Conservation (phyloP, 2,329 filamentous ascomycete species). For the Fusarium praegraminearum region DNA sequence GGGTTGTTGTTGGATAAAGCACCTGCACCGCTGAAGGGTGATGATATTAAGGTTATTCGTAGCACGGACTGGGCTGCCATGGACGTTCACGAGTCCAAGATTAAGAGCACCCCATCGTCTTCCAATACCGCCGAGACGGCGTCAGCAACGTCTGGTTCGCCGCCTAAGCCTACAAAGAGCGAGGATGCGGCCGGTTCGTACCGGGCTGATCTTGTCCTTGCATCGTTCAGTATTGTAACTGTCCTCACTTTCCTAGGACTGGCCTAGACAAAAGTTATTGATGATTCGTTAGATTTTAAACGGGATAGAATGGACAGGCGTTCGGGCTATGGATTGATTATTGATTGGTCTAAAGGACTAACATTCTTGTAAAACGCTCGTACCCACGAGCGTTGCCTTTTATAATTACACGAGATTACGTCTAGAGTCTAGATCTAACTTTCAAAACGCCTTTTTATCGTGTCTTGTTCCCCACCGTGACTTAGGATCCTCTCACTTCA, state of each 20-base stretch:
- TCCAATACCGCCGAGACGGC: constrained; percentile 14
- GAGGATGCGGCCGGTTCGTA: constrained; percentile 36
- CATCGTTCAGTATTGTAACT: constrained; percentile 41
- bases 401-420: constrained; percentile 47
- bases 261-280: constrained; percentile 29
- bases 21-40: constrained; percentile 59
- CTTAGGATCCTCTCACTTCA: constrained; percentile 55
- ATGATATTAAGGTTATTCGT: constrained; percentile 61
- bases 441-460: constrained; percentile 40
- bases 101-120: constrained; percentile 24
- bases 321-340: constrained; percentile 26
- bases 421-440: constrained; percentile 42
- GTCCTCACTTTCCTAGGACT: constrained; percentile 39
- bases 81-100: constrained; percentile 29
- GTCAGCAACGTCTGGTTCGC: constrained; percentile 7
- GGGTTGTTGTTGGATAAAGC: constrained; percentile 64
- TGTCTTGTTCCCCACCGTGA: neutral
- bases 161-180: constrained; percentile 33
- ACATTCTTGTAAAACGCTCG: constrained; percentile 34
- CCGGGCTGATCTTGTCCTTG: constrained; percentile 31
- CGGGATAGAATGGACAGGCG: constrained; percentile 33
- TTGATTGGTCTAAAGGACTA: constrained; percentile 16
- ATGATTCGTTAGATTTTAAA: constrained; percentile 34
- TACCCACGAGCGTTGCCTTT: constrained; percentile 37
- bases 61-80: constrained; percentile 41